Percentiles rank a stretch among this genome's conserved stretches.
phyloP scores from a whole-genome alignment of 1,139 yeast genomes.

The Suhomyces bolitotheri region DNA sequence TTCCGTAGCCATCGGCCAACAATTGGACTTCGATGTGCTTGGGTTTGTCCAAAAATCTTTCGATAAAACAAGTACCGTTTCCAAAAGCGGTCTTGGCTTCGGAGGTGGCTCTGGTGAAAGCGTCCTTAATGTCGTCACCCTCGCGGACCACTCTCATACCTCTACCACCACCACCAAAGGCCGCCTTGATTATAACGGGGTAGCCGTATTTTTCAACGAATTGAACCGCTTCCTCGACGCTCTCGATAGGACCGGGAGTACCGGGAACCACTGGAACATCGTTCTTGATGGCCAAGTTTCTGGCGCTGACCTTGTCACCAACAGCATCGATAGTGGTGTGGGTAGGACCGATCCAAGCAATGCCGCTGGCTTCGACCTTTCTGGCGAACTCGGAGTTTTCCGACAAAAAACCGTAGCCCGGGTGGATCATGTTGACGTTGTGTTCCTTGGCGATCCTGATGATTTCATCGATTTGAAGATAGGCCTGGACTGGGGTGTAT shows the following conservation, averaged over 20 bases:
- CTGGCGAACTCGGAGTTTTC: constrained; percentile 94
- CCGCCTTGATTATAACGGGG: constrained; percentile 98
- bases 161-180: constrained; percentile 99
- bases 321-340: constrained; percentile 89
- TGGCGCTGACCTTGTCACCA: constrained; percentile 96
- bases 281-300: constrained; percentile 78
- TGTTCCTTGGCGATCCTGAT: constrained; percentile 86
- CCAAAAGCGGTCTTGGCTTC: constrained; percentile 96
- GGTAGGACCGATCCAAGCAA: constrained; percentile 96
- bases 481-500: constrained; percentile 94
- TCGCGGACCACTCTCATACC: constrained; percentile 99
- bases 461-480: constrained; percentile 93
- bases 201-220: constrained; percentile 84
- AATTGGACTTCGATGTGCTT: constrained; percentile 98
- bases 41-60: constrained; percentile 91
- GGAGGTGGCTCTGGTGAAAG: constrained; percentile 88
- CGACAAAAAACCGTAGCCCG: constrained; percentile 95
- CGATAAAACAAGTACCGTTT: constrained; percentile 97
- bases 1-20: constrained; percentile 91
- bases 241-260: constrained; percentile 93
- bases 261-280: constrained; percentile 97
- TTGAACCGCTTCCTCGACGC: constrained; percentile 70
- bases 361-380: constrained; percentile 87
- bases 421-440: constrained; percentile 94
- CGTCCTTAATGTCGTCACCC: constrained; percentile 91